phyloP scores from a whole-genome alignment of 2,329 filamentous ascomycete genomes.

The Cercospora sesami region DNA sequence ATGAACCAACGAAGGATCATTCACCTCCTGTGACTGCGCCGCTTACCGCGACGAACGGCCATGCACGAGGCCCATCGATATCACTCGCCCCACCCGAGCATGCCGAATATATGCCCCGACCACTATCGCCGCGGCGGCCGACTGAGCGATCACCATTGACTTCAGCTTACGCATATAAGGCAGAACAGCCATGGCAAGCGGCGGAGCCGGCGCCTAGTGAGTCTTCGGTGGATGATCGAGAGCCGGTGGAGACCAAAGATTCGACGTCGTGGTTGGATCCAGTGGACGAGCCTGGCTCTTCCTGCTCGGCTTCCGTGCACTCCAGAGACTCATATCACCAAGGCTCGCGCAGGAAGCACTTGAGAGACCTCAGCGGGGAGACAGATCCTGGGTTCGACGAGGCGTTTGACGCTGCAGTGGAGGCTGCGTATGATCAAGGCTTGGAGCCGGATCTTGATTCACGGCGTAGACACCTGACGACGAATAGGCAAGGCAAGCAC shows the following conservation, averaged over 20 bases:
- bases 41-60: conserved; percentile 15
- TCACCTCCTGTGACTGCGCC: conserved; percentile 18
- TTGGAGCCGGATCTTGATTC: conserved; percentile 69
- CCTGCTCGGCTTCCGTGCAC: conserved; percentile 72
- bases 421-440: conserved; percentile 91
- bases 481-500: conserved; percentile 22
- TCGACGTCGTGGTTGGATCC: conserved; percentile 50
- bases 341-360: conserved; percentile 66
- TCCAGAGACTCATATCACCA: conserved; percentile 64
- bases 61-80: conserved; percentile 17
- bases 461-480: conserved; percentile 38
- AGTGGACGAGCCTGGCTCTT: conserved; percentile 82
- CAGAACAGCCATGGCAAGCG: conserved; percentile 22
- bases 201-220: conserved; percentile 11
- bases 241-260: conserved; percentile 28
- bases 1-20: neutral
- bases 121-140: conserved; percentile 65
- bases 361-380: conserved; percentile 66
- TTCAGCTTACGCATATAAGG: conserved; percentile 34
- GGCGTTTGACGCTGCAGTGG: conserved; percentile 89
- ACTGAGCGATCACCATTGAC: conserved; percentile 43
- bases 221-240: conserved; percentile 11
- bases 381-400: conserved; percentile 92
- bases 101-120: conserved; percentile 64
- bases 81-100: conserved; percentile 40